Conservation (phyloP, 148 eudicot genomes). For the Chenopodium berlandieri region DNA sequence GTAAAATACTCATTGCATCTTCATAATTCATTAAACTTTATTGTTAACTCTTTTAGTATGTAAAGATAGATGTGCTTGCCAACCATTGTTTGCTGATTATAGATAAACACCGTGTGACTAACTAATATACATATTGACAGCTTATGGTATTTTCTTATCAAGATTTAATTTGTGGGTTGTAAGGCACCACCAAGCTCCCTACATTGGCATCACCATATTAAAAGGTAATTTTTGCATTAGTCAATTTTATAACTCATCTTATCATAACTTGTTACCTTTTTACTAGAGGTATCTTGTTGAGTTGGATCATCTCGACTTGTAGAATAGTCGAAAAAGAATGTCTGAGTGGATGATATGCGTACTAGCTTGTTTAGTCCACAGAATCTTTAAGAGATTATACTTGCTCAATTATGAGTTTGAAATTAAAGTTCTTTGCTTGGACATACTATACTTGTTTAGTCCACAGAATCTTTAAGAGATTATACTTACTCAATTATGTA, state of each 20-base stretch:
- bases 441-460: not conserved
- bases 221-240: conserved; percentile 1
- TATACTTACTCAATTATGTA: no score
- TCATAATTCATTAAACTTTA: conserved; percentile 2
- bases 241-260: conserved; percentile 10
- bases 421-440: not conserved
- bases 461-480: no score
- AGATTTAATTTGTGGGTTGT: conserved; percentile 10
- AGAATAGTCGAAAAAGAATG: not conserved
- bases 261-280: conserved; percentile 6
- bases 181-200: conserved; percentile 9
- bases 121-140: conserved; percentile 7
- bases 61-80: conserved; percentile 21
- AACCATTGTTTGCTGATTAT: conserved; percentile 20
- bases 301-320: not conserved
- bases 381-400: not conserved
- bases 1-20: conserved; percentile 23
- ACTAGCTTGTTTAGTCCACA: not conserved
- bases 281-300: not conserved
- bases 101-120: conserved; percentile 18
- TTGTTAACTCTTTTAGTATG: not conserved
- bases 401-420: not conserved
- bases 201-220: not conserved
- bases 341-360: not conserved
- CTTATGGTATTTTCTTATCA: conserved; percentile 16